Base-by-base conservation (phyloP, 2,329 filamentous ascomycete species). In the Domatiomyces globalis region DNA sequence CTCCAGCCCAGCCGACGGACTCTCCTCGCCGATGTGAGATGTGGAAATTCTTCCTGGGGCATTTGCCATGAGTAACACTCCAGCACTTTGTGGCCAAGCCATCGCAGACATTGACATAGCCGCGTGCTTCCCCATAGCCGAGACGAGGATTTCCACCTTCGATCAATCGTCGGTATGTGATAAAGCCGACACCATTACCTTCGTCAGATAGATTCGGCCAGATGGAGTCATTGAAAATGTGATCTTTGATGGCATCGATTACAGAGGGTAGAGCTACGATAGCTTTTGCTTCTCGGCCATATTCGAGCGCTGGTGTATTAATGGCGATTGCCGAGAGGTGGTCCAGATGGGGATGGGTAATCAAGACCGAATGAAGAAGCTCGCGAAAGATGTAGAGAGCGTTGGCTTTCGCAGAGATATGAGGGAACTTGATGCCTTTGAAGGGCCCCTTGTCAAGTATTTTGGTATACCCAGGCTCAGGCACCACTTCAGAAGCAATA, bases 141-240 rank as follows among this genome's bases (percentile, higher is more conserved):
- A 95, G 73, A 22, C 86, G 83, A 1, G 85, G 81, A 54, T 90
- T 92, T 2, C 90, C 90, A 9, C 89, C 90, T 64, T 95, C 89
- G 4, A 87, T 83, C 8, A 98, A 73, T 15, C 92, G 80, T 65
- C 88, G 83, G 61, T 94, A 96, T 0, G 87, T 95, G 33, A 98
- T 81, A 25, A 98, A 76, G 0, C 92, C 92, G 3, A 89, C 89
- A 20, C 92, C 92, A 33, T 89, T 88, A 65, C 95, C 92, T 69
- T 98, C 92, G 63, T 98, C 90, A 0, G 87, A 94, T 42, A 98
- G 71, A 60, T 98, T 98, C 0, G 92, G 92, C 92, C 92, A 98
- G 50, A 96, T 94, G 52, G 95, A 73, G 63, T 95, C 94, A 68
- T 98, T 98, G 73, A 98, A 98, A 54, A 98, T 87, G 67, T 98